Evolutionary conservation across 106 monocot species (phyloP), one percentile per base, ranked within the genome.

Genomic region (Allium sativum): DNA sequence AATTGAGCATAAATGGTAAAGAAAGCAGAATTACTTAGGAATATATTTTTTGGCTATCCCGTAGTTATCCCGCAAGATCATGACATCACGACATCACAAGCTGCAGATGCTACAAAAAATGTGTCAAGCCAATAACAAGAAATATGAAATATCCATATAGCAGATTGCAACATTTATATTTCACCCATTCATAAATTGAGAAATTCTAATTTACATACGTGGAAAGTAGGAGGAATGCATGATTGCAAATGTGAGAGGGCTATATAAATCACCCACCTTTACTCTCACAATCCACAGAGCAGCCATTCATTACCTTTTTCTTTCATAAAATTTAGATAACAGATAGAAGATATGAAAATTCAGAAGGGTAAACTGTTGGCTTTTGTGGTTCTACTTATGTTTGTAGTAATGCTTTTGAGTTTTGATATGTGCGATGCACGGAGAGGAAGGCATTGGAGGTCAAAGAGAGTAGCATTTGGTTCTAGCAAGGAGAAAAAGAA

Each of bases 361-460:
- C 44, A 70, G 14, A 65, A 80, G 18, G 7, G 71, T 16, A 83
- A 88, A 77, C 67, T 71, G 72, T 10, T 86, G 48, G 48, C 52
- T 19, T 48, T 79, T 41, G 57, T 88, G 0, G 76, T 87, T 66
- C 62, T 88, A 41, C 51, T 82, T 58, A 61, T 80, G 46, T 18
- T 80, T 52, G 20, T 75, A 52, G 45, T 70, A 17, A 10, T 74
- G 45, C 80, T 74, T 67, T 69, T 52, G 40, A 69, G 19, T 48
- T 67, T 83, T 54, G 72, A 80, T 21, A 51, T 44, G 13, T 74
- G 79, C 48, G 70, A 83, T 7, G 87, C 65, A 16, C 79, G 87
- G 68, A 73, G 72, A 64, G 77, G 87, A 54, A 79, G 53, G 80
- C 77, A 83, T 80, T 88, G 79, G 87, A 83, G 63, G 61, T 41